These are phyloP conservation scores for Acer saccharum DNA, from an alignment of 345 rosid genomes.

Conservation along the genomic window DNA sequence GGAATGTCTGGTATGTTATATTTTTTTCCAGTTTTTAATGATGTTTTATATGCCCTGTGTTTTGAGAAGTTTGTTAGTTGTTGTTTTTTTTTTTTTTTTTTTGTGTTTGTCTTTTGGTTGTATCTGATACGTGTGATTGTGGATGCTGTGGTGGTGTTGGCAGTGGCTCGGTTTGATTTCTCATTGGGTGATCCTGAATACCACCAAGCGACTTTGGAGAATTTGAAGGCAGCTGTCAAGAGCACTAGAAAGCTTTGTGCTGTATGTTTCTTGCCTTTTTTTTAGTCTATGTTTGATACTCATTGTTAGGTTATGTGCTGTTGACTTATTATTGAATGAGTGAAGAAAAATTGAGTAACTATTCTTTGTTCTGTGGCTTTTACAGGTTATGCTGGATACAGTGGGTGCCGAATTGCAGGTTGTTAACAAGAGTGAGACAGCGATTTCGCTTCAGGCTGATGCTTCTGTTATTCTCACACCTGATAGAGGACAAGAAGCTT, in stretches of 20 bases:
- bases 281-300: background rate
- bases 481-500: constrained; percentile 72
- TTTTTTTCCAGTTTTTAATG: background rate
- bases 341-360: background rate
- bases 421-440: constrained; percentile 65
- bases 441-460: constrained; percentile 78
- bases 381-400: constrained; percentile 92
- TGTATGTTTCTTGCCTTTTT: constrained; percentile 35
- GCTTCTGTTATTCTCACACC: constrained; percentile 80
- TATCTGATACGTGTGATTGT: constrained; percentile 1
- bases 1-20: constrained; percentile 67
- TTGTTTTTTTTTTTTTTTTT: background rate
- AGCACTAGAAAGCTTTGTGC: constrained; percentile 88
- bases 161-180: constrained; percentile 93
- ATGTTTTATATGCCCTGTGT: background rate
- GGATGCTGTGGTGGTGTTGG: background rate
- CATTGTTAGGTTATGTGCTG: background rate
- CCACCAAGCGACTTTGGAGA: constrained; percentile 87
- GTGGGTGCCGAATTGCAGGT: constrained; percentile 97
- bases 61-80: background rate
- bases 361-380: constrained; percentile 2
- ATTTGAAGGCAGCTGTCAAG: constrained; percentile 76
- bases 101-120: background rate
- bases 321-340: constrained; percentile 5
- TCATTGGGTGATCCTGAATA: constrained; percentile 80